Evolutionary conservation across 1,139 yeast species (phyloP), one percentile per base, ranked within the genome.

Genomic region (Pichia sp.): DNA sequence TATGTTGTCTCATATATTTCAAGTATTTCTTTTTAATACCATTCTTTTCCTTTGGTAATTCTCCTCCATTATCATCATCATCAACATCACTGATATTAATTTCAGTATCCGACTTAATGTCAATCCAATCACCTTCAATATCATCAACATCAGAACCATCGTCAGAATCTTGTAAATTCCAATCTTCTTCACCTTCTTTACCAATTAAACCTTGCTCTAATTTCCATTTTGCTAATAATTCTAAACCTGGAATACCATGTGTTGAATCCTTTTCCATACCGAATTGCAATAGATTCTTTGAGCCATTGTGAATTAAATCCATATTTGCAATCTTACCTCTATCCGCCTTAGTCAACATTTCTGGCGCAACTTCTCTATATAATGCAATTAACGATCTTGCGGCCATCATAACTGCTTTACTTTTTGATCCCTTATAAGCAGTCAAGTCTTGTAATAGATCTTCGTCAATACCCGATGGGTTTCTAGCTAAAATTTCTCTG

Each of bases 291-390:
- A 72, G 57, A 11, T 68, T 68, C n/a, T 49, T 46, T 31, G 66
- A 63, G 29, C 54, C 56, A 45, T 59, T 74, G 41, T 73, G 72
- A 52, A 80, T 80, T 47, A 88, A 50, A 46, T 77, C 93, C 74
- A 89, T 82, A 21, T 94, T 71, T 13, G 96, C 97, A 28, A 70
- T 66, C 66, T 91, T 91, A 58, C 98, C 98, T 60, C 98, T 76
- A 60, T 93, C 97, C 59, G 86, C 88, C 55, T 79, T 74, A 44
- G 74, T 72, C 57, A 91, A 74, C 96, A 91, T 86, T 52, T 91
- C 95, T 6, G 99, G 99, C 2, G 96, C 96, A 40, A 88, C 80
- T 50, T 88, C 96, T 63, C 99, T 75, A 63, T 85, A 91, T 42
- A 91, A 69, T 0, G 89, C 66, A 47, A 91, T 78, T 64, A 91